Conservation (phyloP, 108 stramenopile genomes). For the Nitzschia palea region DNA sequence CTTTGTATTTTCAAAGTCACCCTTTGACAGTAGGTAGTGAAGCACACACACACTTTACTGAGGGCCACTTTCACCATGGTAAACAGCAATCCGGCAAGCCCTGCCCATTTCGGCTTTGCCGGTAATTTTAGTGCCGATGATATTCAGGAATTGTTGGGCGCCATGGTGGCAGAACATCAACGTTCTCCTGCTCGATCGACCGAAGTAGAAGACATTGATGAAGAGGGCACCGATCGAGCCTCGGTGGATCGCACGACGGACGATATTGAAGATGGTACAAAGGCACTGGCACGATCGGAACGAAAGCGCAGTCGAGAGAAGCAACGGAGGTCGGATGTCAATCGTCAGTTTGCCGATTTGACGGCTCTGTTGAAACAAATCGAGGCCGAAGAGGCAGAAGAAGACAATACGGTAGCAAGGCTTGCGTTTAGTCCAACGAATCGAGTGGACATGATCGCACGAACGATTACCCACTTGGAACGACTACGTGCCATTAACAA, state of each 20-base stretch:
- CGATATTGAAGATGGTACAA: slow-evolving; percentile 24
- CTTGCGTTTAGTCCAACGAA: slow-evolving; percentile 58
- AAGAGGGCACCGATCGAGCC: neutral
- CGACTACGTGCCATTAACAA: slow-evolving; percentile 38
- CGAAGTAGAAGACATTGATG: neutral
- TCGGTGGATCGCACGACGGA: neutral
- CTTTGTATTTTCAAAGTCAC: too few species aligned
- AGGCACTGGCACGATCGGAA: slow-evolving; percentile 62
- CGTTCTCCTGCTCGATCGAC: neutral
- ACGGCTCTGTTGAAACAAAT: slow-evolving; percentile 64
- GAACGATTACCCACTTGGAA: slow-evolving; percentile 62
- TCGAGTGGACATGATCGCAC: slow-evolving; percentile 80
- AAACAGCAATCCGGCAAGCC: slow-evolving; percentile 27
- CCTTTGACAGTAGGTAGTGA: too few species aligned
- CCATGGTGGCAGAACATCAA: slow-evolving; percentile 14
- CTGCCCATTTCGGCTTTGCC: slow-evolving; percentile 15
- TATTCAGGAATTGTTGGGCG: slow-evolving; percentile 20
- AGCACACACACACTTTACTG: too few species aligned
- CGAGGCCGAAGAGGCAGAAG: slow-evolving; percentile 49
- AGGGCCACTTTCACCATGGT: slow-evolving; percentile 35
- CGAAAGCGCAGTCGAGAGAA: slow-evolving; percentile 83
- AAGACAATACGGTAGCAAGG: slow-evolving; percentile 9
- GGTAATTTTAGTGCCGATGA: slow-evolving; percentile 22
- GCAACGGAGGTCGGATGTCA: slow-evolving; percentile 76
- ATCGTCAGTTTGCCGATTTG: slow-evolving; percentile 70